Percentiles rank a stretch among this genome's conserved stretches.
Evolutionary conservation across 306 rosid genomes (phyloP).

Genomic region (Sindora glabra): DNA sequence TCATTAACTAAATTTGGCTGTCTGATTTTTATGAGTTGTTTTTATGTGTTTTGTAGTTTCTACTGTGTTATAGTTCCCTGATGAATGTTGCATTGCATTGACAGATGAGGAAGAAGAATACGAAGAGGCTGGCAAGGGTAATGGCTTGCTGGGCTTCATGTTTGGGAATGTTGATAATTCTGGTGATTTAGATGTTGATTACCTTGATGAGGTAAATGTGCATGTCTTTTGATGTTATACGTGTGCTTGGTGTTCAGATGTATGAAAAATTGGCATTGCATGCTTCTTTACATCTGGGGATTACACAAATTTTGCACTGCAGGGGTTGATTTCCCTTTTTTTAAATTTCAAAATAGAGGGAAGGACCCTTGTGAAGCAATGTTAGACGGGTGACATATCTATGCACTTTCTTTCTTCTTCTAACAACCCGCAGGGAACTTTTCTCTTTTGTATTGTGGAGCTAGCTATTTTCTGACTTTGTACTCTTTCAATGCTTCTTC

Average conservation of each 20-base stretch:
- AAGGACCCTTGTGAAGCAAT: neutral
- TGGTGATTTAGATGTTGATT: slow-evolving; percentile 89
- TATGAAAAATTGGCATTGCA: slow-evolving; percentile 1
- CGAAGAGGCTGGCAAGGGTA: slow-evolving; percentile 67
- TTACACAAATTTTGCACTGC: too few relatives aligned
- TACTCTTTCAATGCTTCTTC: slow-evolving; percentile 7
- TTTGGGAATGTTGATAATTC: slow-evolving; percentile 94
- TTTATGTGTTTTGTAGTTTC: slow-evolving; percentile 1
- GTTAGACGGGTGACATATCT: neutral
- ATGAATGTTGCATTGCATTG: slow-evolving; percentile 11
- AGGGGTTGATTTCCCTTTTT: too few relatives aligned
- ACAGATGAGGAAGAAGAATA: slow-evolving; percentile 78
- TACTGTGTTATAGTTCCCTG: slow-evolving; percentile 10
- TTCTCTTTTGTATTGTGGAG: neutral
- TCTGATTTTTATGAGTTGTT: neutral
- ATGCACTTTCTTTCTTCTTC: too few relatives aligned
- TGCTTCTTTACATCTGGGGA: too few relatives aligned
- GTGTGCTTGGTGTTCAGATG: neutral
- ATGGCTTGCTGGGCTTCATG: slow-evolving; percentile 84
- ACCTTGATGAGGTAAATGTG: slow-evolving; percentile 80
- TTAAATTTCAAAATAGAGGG: too few relatives aligned
- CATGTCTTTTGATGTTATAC: slow-evolving; percentile 7
- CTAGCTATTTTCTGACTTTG: slow-evolving; percentile 7
- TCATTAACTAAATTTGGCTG: neutral
- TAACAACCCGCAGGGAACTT: neutral